Conservation (phyloP, 345 rosid genomes). For the Toxicodendron radicans region DNA sequence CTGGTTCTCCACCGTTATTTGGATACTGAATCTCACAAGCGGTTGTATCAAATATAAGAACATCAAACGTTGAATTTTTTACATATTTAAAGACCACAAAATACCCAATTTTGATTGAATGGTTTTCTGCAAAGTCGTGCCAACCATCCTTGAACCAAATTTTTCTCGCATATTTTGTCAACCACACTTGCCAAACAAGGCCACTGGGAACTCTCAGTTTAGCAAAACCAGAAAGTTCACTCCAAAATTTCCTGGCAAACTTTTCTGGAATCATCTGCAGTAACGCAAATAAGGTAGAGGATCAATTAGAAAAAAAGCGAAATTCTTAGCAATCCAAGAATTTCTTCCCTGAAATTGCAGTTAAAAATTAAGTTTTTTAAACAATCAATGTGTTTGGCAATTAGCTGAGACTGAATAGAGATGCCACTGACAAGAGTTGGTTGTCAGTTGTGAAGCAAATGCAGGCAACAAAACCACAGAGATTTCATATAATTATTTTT, state of each 20-base stretch:
- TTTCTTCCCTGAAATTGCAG: no score
- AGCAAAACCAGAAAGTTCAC: constrained; percentile 38
- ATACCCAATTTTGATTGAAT: constrained; percentile 34
- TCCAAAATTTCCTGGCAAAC: constrained; percentile 31
- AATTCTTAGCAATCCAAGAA: background rate
- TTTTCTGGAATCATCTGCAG: constrained; percentile 44
- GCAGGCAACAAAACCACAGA: no score
- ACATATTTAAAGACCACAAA: constrained; percentile 40
- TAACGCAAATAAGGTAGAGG: background rate
- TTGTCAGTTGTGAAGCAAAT: no score
- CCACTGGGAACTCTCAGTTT: constrained; percentile 37
- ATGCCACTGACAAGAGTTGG: no score
- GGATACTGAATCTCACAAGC: constrained; percentile 43
- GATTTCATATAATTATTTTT: no score
- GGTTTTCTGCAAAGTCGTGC: constrained; percentile 35
- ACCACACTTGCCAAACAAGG: constrained; percentile 37
- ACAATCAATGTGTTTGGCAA: no score
- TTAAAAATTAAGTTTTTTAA: no score
- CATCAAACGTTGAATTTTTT: constrained; percentile 35
- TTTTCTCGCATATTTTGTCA: constrained; percentile 21
- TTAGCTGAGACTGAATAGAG: no score
- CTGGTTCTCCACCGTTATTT: background rate
- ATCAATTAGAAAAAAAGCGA: background rate
- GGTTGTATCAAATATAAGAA: constrained; percentile 33
- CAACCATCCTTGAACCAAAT: constrained; percentile 49